These are phyloP conservation scores for Begonia peltatifolia DNA, from an alignment of 306 rosid genomes.

Conservation along the genomic window DNA sequence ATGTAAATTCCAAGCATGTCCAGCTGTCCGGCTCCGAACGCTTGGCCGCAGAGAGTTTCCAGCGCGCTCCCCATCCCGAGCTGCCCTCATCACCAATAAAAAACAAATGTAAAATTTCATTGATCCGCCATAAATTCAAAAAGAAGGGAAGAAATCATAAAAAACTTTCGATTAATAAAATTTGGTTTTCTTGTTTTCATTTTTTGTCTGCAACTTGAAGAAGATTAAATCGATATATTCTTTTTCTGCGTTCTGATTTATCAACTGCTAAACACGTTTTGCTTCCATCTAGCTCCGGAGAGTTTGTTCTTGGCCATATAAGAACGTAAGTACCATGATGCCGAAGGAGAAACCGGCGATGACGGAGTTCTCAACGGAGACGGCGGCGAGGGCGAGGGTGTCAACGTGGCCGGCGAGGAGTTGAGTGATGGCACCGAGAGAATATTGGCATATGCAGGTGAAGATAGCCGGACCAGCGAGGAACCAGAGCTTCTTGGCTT, in stretches of 20 bases:
- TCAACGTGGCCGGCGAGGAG: constrained; percentile 69
- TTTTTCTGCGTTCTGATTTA: too few relatives aligned
- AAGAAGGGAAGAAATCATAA: too few relatives aligned
- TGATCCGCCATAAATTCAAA: too few relatives aligned
- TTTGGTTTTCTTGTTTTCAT: too few relatives aligned
- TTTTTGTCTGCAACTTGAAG: too few relatives aligned
- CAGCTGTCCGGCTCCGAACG: constrained; percentile 60
- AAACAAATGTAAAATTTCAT: too few relatives aligned
- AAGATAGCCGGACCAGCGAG: constrained; percentile 89
- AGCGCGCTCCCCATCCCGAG: constrained; percentile 93
- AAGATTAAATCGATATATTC: too few relatives aligned
- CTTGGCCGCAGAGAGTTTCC: constrained; percentile 89
- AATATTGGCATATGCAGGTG: constrained; percentile 68
- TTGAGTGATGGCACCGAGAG: constrained; percentile 82
- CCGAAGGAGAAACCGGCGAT: constrained; percentile 91
- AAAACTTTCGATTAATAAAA: too few relatives aligned
- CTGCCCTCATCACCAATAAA: constrained; percentile 11
- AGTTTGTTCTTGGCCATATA: too few relatives aligned
- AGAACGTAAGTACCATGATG: constrained; percentile 26
- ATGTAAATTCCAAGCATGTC: constrained; percentile 75
- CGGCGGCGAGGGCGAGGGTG: constrained; percentile 67
- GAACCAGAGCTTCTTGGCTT: constrained; percentile 72
- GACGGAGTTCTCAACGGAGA: constrained; percentile 78
- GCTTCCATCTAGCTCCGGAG: too few relatives aligned
- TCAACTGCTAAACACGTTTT: too few relatives aligned